These are phyloP conservation scores for Ulota crispa DNA, from an alignment of 225 moss, liverwort and hornwort genomes.

Conservation along the genomic window DNA sequence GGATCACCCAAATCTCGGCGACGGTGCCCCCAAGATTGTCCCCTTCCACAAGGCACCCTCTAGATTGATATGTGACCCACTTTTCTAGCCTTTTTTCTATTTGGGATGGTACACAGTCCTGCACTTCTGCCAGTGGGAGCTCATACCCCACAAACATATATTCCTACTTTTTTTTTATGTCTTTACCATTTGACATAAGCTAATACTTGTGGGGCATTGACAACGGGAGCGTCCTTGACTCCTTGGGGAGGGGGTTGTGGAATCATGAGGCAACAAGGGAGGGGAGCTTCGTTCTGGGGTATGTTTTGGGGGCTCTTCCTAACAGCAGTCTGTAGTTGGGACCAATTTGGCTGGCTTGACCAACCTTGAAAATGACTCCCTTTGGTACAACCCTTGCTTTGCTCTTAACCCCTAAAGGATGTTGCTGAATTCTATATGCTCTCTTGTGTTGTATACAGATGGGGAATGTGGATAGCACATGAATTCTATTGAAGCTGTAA, in stretches of 20 bases:
- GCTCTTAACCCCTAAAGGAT: too few species aligned
- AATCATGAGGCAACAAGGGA: constrained; percentile 10
- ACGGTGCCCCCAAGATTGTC: constrained; percentile 28
- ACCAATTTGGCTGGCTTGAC: constrained; percentile 10
- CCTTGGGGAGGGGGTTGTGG: background rate
- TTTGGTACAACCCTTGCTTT: background rate
- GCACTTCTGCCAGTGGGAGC: background rate
- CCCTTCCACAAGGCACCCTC: background rate
- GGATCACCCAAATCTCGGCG: constrained; percentile 23
- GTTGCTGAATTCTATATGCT: too few species aligned
- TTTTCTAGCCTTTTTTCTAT: background rate
- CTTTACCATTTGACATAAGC: background rate
- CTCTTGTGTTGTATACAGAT: too few species aligned
- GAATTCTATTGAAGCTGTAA: too few species aligned
- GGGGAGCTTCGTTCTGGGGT: background rate
- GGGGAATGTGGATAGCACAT: too few species aligned
- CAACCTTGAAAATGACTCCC: constrained; percentile 15
- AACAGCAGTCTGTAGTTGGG: background rate
- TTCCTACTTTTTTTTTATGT: too few species aligned
- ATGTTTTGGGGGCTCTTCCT: constrained; percentile 13
- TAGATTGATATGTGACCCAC: constrained; percentile 19
- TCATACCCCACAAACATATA: too few species aligned
- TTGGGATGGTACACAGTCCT: background rate
- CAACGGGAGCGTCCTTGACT: background rate
- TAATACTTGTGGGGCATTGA: background rate